Conservation (phyloP, 352 stramenopile genomes). For the Pseudoperonospora humuli region DNA sequence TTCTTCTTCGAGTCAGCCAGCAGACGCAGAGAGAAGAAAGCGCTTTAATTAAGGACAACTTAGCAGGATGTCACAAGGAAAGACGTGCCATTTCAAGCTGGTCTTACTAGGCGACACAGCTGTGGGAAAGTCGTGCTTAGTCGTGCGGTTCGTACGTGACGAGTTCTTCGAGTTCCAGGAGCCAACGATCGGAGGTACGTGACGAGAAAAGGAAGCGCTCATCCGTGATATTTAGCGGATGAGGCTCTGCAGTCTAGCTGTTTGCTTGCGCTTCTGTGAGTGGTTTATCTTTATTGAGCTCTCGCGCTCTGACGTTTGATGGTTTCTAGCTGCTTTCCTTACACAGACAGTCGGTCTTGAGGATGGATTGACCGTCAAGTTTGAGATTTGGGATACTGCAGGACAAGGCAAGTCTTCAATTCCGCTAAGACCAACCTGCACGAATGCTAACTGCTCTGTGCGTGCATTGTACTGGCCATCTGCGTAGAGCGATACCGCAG, state of each 20-base stretch:
- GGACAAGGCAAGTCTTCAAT: conserved; percentile 73
- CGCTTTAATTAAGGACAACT: conserved; percentile 4
- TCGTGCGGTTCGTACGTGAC: conserved; percentile 98
- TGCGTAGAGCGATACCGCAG: conserved; percentile 91
- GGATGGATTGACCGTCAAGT: conserved; percentile 97
- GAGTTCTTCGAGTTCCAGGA: conserved; percentile 99
- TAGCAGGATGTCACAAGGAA: conserved; percentile 68
- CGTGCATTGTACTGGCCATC: not conserved
- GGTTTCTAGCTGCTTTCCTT: conserved; percentile 88
- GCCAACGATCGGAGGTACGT: conserved; percentile 90
- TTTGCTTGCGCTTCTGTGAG: not conserved
- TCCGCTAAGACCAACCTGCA: not conserved
- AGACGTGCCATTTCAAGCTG: conserved; percentile 97
- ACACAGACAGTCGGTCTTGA: conserved; percentile 98
- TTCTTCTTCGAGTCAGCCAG: conserved; percentile 14
- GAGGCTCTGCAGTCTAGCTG: too few relatives aligned
- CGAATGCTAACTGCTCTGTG: conserved; percentile 1
- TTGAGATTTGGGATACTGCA: conserved; percentile 99
- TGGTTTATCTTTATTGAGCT: conserved; percentile 1
- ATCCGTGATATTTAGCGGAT: too few relatives aligned
- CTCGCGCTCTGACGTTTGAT: conserved; percentile 1
- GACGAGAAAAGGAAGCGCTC: not conserved
- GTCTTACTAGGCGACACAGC: conserved; percentile 99
- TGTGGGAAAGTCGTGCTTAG: conserved; percentile 99
- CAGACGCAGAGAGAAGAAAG: conserved; percentile 9